phyloP scores from a whole-genome alignment of 805 yeast species.

The Monosporozyma solicola region DNA sequence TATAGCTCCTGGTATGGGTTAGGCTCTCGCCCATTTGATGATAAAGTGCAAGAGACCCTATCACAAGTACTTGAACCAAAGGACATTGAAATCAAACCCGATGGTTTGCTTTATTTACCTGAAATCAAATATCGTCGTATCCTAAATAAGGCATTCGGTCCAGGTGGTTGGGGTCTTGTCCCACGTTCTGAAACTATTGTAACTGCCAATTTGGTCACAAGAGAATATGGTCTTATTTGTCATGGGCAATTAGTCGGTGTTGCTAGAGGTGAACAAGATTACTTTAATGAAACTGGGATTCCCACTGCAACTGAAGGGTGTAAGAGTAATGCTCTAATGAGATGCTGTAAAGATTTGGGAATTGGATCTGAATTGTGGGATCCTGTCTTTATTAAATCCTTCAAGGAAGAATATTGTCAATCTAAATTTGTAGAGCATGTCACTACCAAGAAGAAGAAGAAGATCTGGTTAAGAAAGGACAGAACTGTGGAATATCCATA shows the following conservation, averaged over 20 bases:
- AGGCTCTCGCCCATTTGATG: conserved; percentile 67
- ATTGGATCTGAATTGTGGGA: conserved; percentile 98
- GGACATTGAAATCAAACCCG: conserved; percentile 93
- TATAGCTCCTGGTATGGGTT: conserved; percentile 79
- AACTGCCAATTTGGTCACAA: conserved; percentile 63
- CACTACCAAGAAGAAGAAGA: conserved; percentile 74
- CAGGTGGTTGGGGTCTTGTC: conserved; percentile 98
- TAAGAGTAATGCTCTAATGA: conserved; percentile 91
- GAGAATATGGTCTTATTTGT: conserved; percentile 85
- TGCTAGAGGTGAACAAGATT: conserved; percentile 94
- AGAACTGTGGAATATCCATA: conserved; percentile 81
- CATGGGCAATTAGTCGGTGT: conserved; percentile 83
- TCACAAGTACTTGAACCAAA: conserved; percentile 51
- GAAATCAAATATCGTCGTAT: conserved; percentile 92
- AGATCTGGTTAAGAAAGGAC: conserved; percentile 85
- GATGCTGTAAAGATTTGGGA: conserved; percentile 96
- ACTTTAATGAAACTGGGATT: conserved; percentile 74
- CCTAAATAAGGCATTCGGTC: conserved; percentile 86
- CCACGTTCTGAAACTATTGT: conserved; percentile 82
- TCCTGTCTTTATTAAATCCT: conserved; percentile 71
- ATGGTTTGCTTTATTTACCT: conserved; percentile 84
- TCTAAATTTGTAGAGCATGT: conserved; percentile 81
- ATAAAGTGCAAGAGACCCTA: conserved; percentile 50
- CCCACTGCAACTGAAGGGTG: conserved; percentile 98
- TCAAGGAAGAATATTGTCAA: conserved; percentile 60